A percentile compares a stretch with the other conserved stretches of the same genome.
phyloP scores from a whole-genome alignment of 179 eudicot genomes.

The Vitellaria paradoxa region DNA sequence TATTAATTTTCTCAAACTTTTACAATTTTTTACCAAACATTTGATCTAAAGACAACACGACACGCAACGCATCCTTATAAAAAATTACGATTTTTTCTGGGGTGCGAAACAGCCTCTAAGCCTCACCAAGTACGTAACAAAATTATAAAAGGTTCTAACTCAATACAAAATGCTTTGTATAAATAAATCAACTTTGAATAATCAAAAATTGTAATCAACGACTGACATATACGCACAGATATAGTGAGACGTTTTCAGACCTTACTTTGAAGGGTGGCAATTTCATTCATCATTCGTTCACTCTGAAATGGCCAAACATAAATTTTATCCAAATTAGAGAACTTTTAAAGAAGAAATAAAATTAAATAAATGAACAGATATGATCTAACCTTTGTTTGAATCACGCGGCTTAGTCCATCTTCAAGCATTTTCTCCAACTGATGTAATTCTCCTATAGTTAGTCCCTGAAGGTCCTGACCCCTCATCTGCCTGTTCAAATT shows the following conservation, averaged over 20 bases:
- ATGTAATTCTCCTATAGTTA: slow-evolving; percentile 52
- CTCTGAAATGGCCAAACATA: slow-evolving; percentile 32
- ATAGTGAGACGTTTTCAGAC: slow-evolving; percentile 16
- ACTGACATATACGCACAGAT: too few species aligned
- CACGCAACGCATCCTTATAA: too few species aligned
- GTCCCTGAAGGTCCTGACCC: slow-evolving; percentile 71
- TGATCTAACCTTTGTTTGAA: slow-evolving; percentile 47
- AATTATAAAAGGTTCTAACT: too few species aligned
- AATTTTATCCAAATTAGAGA: neutral
- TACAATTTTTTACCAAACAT: too few species aligned
- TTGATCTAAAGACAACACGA: too few species aligned
- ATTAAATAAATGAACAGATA: neutral
- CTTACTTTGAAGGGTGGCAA: slow-evolving; percentile 48
- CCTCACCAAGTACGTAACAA: too few species aligned
- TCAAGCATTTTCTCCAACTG: slow-evolving; percentile 58
- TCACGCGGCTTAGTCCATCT: slow-evolving; percentile 50
- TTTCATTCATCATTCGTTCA: slow-evolving; percentile 50
- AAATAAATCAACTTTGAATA: too few species aligned
- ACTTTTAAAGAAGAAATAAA: neutral
- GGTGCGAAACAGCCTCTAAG: too few species aligned
- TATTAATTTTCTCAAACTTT: too few species aligned
- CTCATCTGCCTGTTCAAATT: slow-evolving; percentile 43
- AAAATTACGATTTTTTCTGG: too few species aligned
- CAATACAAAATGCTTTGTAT: too few species aligned
- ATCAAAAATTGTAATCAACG: too few species aligned